Evolutionary conservation across 768 basidiomycete genomes (phyloP).

Genomic region (Phaeotremella skinneri): DNA sequence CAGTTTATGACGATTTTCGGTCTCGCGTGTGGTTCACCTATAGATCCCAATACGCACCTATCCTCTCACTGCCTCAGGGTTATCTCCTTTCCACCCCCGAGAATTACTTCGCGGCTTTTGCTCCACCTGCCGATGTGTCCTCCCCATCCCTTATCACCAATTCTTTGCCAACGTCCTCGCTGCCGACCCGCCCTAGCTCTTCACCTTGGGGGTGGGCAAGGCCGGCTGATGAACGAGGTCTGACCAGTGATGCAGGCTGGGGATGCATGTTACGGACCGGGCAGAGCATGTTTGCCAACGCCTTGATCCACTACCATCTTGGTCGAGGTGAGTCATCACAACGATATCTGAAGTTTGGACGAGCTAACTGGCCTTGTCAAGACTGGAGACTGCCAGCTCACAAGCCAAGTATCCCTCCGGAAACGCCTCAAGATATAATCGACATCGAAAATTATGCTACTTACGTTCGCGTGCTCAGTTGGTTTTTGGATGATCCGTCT

Average conservation of each 20-base stretch:
- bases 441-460: conserved; percentile 62
- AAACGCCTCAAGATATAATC: neutral
- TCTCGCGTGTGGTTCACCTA: conserved; percentile 90
- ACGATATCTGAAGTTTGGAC: neutral
- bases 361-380: conserved; percentile 48
- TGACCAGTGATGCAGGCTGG: conserved; percentile 84
- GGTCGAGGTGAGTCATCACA: conserved; percentile 61
- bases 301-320: conserved; percentile 71
- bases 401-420: conserved; percentile 57
- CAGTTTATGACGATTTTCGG: conserved; percentile 84
- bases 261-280: conserved; percentile 89
- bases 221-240: conserved; percentile 65
- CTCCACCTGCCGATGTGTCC: conserved; percentile 20
- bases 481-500: conserved; percentile 90
- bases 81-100: conserved; percentile 40
- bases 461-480: conserved; percentile 86
- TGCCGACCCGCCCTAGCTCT: conserved; percentile 21
- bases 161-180: neutral
- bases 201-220: conserved; percentile 40
- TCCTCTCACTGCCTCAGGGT: conserved; percentile 53
- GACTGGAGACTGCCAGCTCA: conserved; percentile 80
- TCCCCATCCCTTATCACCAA: neutral
- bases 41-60: conserved; percentile 78
- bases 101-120: conserved; percentile 41
- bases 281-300: conserved; percentile 76